These are phyloP conservation scores for Secale cereale DNA, from an alignment of 176 grass and related monocot genomes.

Conservation along the genomic window DNA sequence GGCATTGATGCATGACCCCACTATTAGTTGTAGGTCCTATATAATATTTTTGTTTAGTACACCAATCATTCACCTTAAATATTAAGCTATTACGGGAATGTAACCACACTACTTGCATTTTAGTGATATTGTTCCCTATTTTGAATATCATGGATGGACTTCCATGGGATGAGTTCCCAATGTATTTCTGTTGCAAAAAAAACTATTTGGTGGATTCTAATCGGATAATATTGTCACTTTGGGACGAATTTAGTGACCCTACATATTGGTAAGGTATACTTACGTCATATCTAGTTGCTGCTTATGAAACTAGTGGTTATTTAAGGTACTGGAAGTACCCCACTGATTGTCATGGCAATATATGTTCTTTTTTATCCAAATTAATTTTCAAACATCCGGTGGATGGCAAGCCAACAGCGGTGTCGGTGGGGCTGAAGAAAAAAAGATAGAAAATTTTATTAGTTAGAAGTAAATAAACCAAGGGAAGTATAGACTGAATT, in stretches of 20 bases:
- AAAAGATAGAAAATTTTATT: no score
- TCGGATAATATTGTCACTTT: not conserved
- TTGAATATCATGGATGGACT: not conserved
- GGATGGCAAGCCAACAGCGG: no score
- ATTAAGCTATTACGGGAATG: not conserved
- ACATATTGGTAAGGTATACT: not conserved
- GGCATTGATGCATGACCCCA: not conserved
- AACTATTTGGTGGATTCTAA: not conserved
- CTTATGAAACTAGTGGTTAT: not conserved
- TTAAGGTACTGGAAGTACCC: not conserved
- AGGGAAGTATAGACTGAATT: no score
- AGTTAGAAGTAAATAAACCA: no score
- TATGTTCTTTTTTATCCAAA: not conserved
- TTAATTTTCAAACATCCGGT: not conserved
- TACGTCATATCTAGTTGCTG: not conserved
- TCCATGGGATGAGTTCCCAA: not conserved
- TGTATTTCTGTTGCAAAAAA: not conserved
- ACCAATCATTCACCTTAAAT: not conserved
- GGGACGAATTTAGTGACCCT: not conserved
- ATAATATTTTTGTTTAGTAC: not conserved
- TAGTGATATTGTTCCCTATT: not conserved
- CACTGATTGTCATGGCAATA: not conserved
- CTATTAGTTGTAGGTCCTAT: not conserved
- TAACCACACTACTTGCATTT: not conserved
- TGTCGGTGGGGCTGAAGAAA: no score